These are phyloP conservation scores for Suillus bovinus DNA, from an alignment of 768 basidiomycete genomes.

Conservation along the genomic window DNA sequence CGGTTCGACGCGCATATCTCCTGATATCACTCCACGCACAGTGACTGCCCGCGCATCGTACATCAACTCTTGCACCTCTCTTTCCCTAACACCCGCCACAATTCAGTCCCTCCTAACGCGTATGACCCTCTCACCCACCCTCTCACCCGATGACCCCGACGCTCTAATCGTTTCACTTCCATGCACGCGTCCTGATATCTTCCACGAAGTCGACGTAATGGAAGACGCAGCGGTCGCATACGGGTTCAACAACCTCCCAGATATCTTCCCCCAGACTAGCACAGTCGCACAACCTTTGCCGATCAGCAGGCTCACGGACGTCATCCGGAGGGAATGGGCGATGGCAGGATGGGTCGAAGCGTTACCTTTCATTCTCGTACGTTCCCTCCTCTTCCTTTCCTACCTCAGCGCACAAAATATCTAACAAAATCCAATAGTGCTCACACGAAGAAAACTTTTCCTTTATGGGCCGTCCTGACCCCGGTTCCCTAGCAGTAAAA, in stretches of 20 bases:
- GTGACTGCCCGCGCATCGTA: slow-evolving; percentile 83
- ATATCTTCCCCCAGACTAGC: slow-evolving; percentile 89
- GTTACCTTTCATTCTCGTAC: slow-evolving; percentile 87
- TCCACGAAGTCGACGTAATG: slow-evolving; percentile 98
- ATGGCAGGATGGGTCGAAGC: slow-evolving; percentile 96
- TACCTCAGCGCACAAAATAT: not conserved
- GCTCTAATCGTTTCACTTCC: slow-evolving; percentile 78
- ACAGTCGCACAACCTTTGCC: slow-evolving; percentile 93
- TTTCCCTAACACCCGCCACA: slow-evolving; percentile 63
- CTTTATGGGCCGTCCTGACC: slow-evolving; percentile 86
- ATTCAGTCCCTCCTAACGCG: slow-evolving; percentile 73
- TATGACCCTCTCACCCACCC: slow-evolving; percentile 72
- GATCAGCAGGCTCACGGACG: slow-evolving; percentile 87
- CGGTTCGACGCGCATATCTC: slow-evolving; percentile 73
- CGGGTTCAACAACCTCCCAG: slow-evolving; percentile 95
- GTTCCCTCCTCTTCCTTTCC: slow-evolving; percentile 25
- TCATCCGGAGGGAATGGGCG: slow-evolving; percentile 89
- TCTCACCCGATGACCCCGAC: slow-evolving; percentile 62
- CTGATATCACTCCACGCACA: slow-evolving; percentile 73
- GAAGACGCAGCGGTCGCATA: slow-evolving; percentile 98
- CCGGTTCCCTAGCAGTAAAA: slow-evolving; percentile 78
- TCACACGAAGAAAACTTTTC: slow-evolving; percentile 99
- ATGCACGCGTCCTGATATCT: slow-evolving; percentile 95
- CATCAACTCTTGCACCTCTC: slow-evolving; percentile 94
- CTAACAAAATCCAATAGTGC: slow-evolving; percentile 55